phyloP scores from a whole-genome alignment of 1,284 basidiomycete genomes.

The Abortiporus biennis region DNA sequence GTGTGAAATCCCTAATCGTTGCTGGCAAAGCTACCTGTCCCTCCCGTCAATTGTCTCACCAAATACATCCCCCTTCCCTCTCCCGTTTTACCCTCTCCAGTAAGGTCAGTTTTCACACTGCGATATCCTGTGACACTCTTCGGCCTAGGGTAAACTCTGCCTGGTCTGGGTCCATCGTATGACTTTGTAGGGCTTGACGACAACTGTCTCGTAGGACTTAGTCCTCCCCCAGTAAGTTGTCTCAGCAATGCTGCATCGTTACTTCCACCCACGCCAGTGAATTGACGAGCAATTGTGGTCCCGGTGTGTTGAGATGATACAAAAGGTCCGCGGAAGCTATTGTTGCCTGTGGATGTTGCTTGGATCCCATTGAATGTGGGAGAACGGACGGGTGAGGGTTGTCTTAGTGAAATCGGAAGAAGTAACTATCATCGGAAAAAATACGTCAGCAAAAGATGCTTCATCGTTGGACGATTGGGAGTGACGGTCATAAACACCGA shows the following conservation, averaged over 20 bases:
- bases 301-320: constrained; percentile 55
- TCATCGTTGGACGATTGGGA: no score
- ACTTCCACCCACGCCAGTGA: constrained; percentile 50
- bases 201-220: constrained; percentile 53
- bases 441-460: no score
- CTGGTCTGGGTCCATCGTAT: constrained; percentile 24
- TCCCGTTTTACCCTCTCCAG: constrained; percentile 23
- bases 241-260: constrained; percentile 37
- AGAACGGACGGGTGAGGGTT: constrained; percentile 40
- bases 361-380: constrained; percentile 37
- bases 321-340: constrained; percentile 21
- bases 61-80: constrained; percentile 38
- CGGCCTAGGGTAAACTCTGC: constrained; percentile 24
- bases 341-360: constrained; percentile 41
- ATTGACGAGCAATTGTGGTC: constrained; percentile 66
- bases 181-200: constrained; percentile 29
- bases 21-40: constrained; percentile 20
- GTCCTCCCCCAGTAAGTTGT: constrained; percentile 61
- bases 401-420: constrained; percentile 41
- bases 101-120: constrained; percentile 17
- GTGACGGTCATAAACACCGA: no score
- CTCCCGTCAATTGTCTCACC: constrained; percentile 62
- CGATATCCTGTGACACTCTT: constrained; percentile 30
- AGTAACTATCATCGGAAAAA: constrained; percentile 56
- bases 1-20: constrained; percentile 18